Evolutionary conservation across 2,329 filamentous ascomycete genomes (phyloP), one percentile per base, ranked within the genome.

Genomic region (Boeremia exigua): DNA sequence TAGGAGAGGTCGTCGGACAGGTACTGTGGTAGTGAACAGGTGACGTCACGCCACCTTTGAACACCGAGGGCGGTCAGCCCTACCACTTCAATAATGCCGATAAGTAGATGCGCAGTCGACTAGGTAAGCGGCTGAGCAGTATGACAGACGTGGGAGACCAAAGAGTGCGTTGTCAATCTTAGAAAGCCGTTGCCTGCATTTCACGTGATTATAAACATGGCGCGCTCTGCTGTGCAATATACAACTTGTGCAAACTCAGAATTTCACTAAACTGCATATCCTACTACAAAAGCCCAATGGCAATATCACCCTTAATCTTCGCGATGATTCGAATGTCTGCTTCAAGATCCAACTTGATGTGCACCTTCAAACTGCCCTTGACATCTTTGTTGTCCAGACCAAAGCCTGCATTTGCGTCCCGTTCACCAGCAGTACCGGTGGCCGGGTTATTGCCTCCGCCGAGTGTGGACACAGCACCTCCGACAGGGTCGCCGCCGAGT

Each of bases 301-400:
- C 64, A 27, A 67, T 66, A 8, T 67, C 64, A 14, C 64, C 64
- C 44, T 62, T 65, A 10, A 67, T 59, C 28, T 60, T 53, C 7
- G 62, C 64, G 15, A 61, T 61, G 12, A 66, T 56, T n/a, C 57
- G 54, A 25, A 67, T 67, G 30, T 66, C 62, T 12, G 60, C 63
- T 34, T 66, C 63, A 4, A 66, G 38, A 46, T 66, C 62, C n/a
- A 66, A 32, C 51, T 64, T 67, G 48, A 65, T 65, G 25, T 66
- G 62, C 9, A 66, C 54, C 45, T 66, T 67, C 52, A 67, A 40
- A 25, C 62, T 67, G 8, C 64, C 64, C 34, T 66, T 64, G 15
- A 67, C 64, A n/a, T 67, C 64, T 34, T 62, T 64, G 29, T 66
- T 60, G 5, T 67, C 64, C 2, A 64, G 38, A 9, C 64, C 64